phyloP scores from a whole-genome alignment of 225 moss, liverwort and hornwort genomes.

The Polytrichum commune region DNA sequence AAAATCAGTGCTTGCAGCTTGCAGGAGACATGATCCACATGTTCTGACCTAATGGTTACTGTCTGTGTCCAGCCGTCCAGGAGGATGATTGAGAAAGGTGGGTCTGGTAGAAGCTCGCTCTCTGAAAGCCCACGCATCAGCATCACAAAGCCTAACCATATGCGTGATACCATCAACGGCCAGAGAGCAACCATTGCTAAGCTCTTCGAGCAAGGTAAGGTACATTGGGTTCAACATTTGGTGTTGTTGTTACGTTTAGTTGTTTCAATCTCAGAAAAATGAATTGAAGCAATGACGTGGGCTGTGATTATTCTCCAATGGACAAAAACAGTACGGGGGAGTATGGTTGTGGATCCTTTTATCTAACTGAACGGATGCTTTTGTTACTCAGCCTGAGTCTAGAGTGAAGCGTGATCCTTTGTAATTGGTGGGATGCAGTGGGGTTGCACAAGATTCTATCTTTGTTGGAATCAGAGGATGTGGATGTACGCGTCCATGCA shows the following conservation, averaged over 20 bases:
- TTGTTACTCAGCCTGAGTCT: neutral
- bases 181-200: conserved; percentile 97
- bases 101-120: conserved; percentile 70
- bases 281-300: neutral
- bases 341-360: neutral
- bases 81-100: conserved; percentile 64
- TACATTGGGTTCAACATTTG: neutral
- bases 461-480: conserved; percentile 92
- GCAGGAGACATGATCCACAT: neutral
- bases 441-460: conserved; percentile 96
- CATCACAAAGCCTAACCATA: conserved; percentile 57
- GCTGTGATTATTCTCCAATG: neutral
- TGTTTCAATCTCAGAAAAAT: neutral
- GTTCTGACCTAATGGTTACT: neutral
- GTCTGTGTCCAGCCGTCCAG: conserved; percentile 38
- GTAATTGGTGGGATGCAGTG: conserved; percentile 42
- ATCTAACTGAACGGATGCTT: neutral
- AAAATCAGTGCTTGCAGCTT: neutral
- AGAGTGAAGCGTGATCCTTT: neutral
- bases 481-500: conserved; percentile 94
- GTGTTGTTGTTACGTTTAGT: neutral
- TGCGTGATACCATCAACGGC: conserved; percentile 94
- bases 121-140: conserved; percentile 76
- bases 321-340: neutral
- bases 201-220: conserved; percentile 88